Base-by-base conservation (phyloP, 1,284 basidiomycete genomes). In the Irpex lacteus region DNA sequence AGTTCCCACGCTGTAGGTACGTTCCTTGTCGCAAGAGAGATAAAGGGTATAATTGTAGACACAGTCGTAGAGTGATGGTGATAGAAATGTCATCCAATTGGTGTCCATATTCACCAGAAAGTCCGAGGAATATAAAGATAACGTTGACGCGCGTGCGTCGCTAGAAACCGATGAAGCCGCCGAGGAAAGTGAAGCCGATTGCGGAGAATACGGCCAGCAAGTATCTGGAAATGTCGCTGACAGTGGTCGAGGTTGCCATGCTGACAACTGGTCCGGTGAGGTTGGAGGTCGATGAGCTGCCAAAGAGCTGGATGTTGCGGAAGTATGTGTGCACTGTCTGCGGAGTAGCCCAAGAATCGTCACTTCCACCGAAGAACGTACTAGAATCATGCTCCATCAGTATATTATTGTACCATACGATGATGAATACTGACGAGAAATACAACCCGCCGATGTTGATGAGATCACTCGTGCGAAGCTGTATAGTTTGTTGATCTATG, bases 321-420 rank as follows among this genome's bases (percentile, higher is more conserved):
- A 84, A 91, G 73, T 89, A 91, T 0, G 87, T 86, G 70, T 89
- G 82, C 1, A 85, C 83, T 1, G 82, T 84, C 4, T 76, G 72
- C 7, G 86, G 81, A 0, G 89, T 86, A 36, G 87, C 87, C 87
- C 88, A 92, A 55, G 81, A 83, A 3, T 76, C 65, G 69, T 92
- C 87, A 62, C 80, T 81, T 21, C 89, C 89, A 75, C 89, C 89
- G 70, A 90, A 91, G 78, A 91, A 91, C 21, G 89, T 90, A 44
- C 88, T 89, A 65, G 6, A 34, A 8, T 47, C 53, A 49, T 37
- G 0, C 8, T 32, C 34, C 15, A 9, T 53, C 19, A 19, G 21
- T 19, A 9, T 26, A 26, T 34, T 8, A 34, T 34, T 34, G 32
- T 53, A 54, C 60, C 15, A 19, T 58, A 38, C 54, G 26, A 60